Evolutionary conservation across 2,329 filamentous ascomycete species (phyloP), one percentile per base, ranked within the genome.

Genomic region (Penicillium italicum): DNA sequence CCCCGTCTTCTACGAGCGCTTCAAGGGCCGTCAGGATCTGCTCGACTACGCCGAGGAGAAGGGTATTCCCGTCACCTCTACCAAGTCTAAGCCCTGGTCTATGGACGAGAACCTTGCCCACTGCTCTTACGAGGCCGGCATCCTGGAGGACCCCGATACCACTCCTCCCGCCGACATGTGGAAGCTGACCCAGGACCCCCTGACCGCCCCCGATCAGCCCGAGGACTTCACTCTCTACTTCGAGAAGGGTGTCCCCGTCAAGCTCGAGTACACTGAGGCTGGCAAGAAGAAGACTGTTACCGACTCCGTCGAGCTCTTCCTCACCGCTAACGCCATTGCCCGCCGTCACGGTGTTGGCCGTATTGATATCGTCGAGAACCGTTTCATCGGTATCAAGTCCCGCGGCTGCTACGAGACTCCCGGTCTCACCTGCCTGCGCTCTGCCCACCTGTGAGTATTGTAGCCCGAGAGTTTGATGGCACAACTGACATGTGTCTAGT

Each of bases 301-400:
- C 53, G 87, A 88, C 68, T 79, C 85, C 5, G 80, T 90, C 53
- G 85, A 88, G 69, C 79, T 93, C 55, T 93, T 93, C 80, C 78
- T 85, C 58, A 80, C 83, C 53, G 80, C 85, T 65, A 92, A 92
- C 77, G 78, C 83, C 56, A 86, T 93, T 61, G 90, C 84, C 62
- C 82, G 84, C 72, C 81, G 79, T 62, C 79, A 91, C 77, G 90
- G 90, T 71, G 83, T 93, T 63, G 90, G 89, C 67, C 81, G 90
- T 68, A 87, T 93, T 63, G 89, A 93, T 74, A 93, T 93, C 69
- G 89, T 92, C 58, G 88, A 91, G 75, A 89, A 89, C 78, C 83
- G 89, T 51, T 90, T 88, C 79, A 88, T 90, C 69, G 89, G 89
- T 61, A 80, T 92, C 66, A 92, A 92, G 80, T 86, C 82, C 64